Evolutionary conservation across 768 basidiomycete genomes (phyloP).

Genomic region (Boletus edulis): DNA sequence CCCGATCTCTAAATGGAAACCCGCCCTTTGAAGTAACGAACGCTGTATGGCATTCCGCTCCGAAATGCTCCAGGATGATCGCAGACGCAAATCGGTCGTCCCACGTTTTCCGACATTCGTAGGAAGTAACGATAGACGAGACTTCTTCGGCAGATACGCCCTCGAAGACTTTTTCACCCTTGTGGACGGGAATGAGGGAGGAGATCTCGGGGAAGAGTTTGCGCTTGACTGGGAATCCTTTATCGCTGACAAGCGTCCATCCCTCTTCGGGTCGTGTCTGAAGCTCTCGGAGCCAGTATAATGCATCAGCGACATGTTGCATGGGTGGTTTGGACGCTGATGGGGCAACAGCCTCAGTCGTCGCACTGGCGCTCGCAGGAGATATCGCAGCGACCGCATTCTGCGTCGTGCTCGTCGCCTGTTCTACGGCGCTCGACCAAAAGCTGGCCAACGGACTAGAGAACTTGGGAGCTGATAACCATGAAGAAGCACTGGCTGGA

Average conservation of each 20-base stretch:
- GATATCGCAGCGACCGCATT: constrained; percentile 77
- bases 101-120: constrained; percentile 77
- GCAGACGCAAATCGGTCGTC: constrained; percentile 82
- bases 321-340: constrained; percentile 66
- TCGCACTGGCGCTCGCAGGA: constrained; percentile 40
- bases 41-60: constrained; percentile 66
- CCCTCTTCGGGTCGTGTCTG: constrained; percentile 57
- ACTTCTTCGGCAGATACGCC: constrained; percentile 93
- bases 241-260: constrained; percentile 78
- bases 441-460: constrained; percentile 70
- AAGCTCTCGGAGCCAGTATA: constrained; percentile 75
- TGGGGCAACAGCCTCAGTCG: constrained; percentile 40
- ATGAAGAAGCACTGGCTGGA: constrained; percentile 31
- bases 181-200: constrained; percentile 77
- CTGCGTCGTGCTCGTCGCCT: constrained; percentile 70
- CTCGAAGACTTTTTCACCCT: constrained; percentile 88
- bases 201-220: constrained; percentile 78
- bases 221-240: constrained; percentile 72
- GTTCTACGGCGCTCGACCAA: constrained; percentile 72
- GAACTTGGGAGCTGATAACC: constrained; percentile 61
- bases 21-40: constrained; percentile 74
- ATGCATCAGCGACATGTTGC: constrained; percentile 78
- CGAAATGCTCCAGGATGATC: constrained; percentile 70
- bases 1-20: constrained; percentile 89
- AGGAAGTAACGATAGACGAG: constrained; percentile 65